Conservation (phyloP, 2,329 filamentous ascomycete genomes). For the Nemania sp. region DNA sequence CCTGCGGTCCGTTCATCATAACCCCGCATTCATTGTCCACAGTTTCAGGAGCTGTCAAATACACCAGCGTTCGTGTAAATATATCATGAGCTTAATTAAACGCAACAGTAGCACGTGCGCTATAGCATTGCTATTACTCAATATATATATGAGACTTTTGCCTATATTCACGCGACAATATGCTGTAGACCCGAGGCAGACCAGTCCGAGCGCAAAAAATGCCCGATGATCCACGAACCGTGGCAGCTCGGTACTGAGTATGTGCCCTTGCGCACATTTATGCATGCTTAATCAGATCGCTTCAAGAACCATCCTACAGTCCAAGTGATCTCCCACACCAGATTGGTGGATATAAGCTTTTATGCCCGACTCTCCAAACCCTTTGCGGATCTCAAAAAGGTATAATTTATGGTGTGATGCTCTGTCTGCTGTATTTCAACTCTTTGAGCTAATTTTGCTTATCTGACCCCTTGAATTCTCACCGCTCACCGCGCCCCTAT, state of each 20-base stretch:
- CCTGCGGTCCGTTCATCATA: background rate
- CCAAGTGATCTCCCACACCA: background rate
- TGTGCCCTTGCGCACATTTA: background rate
- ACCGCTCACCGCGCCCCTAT: background rate
- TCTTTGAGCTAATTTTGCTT: background rate
- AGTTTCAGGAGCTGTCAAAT: background rate
- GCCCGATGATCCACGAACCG: background rate
- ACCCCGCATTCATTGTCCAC: constrained; percentile 10
- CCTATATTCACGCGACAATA: background rate
- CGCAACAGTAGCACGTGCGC: background rate
- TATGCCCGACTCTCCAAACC: constrained; percentile 21
- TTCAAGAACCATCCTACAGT: constrained; percentile 3
- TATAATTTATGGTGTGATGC: constrained; percentile 12
- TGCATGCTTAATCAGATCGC: background rate
- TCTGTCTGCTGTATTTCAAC: background rate
- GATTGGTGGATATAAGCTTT: constrained; percentile 29
- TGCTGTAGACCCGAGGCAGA: background rate
- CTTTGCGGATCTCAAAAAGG: background rate
- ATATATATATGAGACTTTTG: background rate
- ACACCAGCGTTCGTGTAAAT: background rate
- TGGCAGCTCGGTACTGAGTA: background rate
- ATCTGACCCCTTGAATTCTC: background rate
- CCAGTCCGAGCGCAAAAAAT: background rate
- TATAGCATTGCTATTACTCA: background rate
- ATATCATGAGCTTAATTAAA: background rate